Evolutionary conservation across 768 basidiomycete genomes (phyloP), one percentile per base, ranked within the genome.

Genomic region (Panaeolus papilionaceus): DNA sequence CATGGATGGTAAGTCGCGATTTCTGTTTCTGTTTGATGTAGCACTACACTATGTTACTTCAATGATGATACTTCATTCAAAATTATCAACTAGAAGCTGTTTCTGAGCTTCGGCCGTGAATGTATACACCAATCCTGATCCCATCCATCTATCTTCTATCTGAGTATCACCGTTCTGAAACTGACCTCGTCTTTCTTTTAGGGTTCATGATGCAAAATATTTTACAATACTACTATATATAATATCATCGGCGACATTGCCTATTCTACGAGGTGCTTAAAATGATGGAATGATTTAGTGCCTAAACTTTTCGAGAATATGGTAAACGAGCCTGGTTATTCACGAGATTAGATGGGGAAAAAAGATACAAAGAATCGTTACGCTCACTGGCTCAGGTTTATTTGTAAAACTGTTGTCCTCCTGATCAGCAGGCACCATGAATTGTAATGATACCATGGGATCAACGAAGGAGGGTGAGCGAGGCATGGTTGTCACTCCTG

Each of bases 31-130:
- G 7, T 12, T 12, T 58, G 8, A 33, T 58, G 54, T 58, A 58
- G 16, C 61, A 33, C 54, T 62, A 16, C 38, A 33, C 23, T 51
- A 42, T 61, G 26, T 66, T 47, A 44, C 62, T 71, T 68, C 45
- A 70, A 63, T 70, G 87, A 88, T 85, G 85, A 88, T 58, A 72
- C 72, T 67, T 71, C 69, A 68, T 76, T 74, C 72, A 79, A 81
- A 79, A 85, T 75, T 81, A 90, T 91, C 90, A 90, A 92, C 91
- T 92, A 92, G 91, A 92, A 91, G 91, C 91, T 92, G 91, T 92
- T 92, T 78, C 87, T 90, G 88, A 92, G 88, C 87, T 83, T 82
- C 75, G 84, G 88, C 89, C 66, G 83, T 86, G 91, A 90, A 88
- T 86, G 67, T 11, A 71, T 61, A 49, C 62, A 67, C 68, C 70